A percentile compares a stretch with the other conserved stretches of the same genome.
phyloP scores from a whole-genome alignment of 371 early-diverging fungal genomes.

The Rhizopus sp. region DNA sequence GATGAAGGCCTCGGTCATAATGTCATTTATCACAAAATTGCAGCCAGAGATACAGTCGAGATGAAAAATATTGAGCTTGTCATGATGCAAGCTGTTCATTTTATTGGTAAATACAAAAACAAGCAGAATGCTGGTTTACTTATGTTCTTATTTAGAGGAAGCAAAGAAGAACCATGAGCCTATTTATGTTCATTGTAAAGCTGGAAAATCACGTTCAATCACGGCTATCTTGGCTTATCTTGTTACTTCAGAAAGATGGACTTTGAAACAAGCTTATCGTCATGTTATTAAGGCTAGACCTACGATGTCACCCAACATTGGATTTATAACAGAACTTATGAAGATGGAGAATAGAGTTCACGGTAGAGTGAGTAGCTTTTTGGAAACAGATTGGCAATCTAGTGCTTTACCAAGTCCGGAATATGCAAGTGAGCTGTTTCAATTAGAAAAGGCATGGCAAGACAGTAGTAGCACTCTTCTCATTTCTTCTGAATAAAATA shows the following conservation, averaged over 20 bases:
- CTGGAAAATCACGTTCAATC: conserved; percentile 82
- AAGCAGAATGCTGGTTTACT: conserved; percentile 5
- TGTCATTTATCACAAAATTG: conserved; percentile 58
- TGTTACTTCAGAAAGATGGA: conserved; percentile 67
- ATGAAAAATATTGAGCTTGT: conserved; percentile 62
- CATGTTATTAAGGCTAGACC: conserved; percentile 71
- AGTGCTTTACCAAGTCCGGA: conserved; percentile 22
- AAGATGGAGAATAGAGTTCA: conserved; percentile 70
- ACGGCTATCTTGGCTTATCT: conserved; percentile 80
- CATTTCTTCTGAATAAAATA: conserved; percentile 1
- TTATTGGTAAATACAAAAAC: conserved; percentile 54
- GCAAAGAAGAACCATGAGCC: conserved; percentile 51
- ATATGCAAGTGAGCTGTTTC: conserved; percentile 17
- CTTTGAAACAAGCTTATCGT: conserved; percentile 73
- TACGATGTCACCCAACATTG: conserved; percentile 83
- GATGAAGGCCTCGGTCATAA: conserved; percentile 39
- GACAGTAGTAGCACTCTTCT: background rate
- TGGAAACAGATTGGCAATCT: conserved; percentile 45
- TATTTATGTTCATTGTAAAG: conserved; percentile 86
- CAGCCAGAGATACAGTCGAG: conserved; percentile 63
- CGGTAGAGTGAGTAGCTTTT: conserved; percentile 53
- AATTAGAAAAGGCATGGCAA: conserved; percentile 24
- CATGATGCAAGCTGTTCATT: conserved; percentile 58
- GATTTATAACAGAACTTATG: conserved; percentile 79
- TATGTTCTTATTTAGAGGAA: conserved; percentile 31